These are phyloP conservation scores for Neurospora intermedia DNA, from an alignment of 495 filamentous ascomycete genomes.

Conservation along the genomic window DNA sequence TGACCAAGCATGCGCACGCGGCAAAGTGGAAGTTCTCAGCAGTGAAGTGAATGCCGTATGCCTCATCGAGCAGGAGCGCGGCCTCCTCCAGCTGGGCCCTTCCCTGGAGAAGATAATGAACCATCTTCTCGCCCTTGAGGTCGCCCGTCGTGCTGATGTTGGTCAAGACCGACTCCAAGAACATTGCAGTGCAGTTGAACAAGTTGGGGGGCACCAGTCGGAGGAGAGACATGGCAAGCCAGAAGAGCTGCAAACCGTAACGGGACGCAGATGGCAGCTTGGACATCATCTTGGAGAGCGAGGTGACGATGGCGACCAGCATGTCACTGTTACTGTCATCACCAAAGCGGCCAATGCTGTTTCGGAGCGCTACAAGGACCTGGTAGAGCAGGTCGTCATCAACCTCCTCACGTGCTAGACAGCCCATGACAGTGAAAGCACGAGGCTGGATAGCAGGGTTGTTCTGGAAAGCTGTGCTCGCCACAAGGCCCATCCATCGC, in stretches of 20 bases:
- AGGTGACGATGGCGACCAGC: slow-evolving; percentile 53
- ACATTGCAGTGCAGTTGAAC: slow-evolving; percentile 51
- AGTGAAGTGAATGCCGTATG: slow-evolving; percentile 52
- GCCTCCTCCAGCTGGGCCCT: slow-evolving; percentile 46
- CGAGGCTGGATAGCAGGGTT: slow-evolving; percentile 58
- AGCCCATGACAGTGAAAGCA: slow-evolving; percentile 60
- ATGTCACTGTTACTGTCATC: slow-evolving; percentile 52
- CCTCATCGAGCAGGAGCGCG: slow-evolving; percentile 45
- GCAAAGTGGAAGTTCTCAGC: slow-evolving; percentile 55
- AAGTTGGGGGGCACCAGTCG: slow-evolving; percentile 46
- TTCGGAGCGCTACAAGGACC: slow-evolving; percentile 52
- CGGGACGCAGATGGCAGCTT: slow-evolving; percentile 52
- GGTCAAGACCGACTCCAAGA: slow-evolving; percentile 50
- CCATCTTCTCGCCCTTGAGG: slow-evolving; percentile 46
- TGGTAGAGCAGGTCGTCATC: slow-evolving; percentile 61
- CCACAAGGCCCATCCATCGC: slow-evolving; percentile 59
- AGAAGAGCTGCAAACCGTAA: slow-evolving; percentile 58
- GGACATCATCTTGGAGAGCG: slow-evolving; percentile 57
- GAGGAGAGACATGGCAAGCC: slow-evolving; percentile 55
- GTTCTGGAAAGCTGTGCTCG: slow-evolving; percentile 59
- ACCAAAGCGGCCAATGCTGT: slow-evolving; percentile 46
- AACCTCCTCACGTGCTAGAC: slow-evolving; percentile 53
- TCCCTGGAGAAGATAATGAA: slow-evolving; percentile 45
- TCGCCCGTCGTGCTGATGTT: slow-evolving; percentile 48
- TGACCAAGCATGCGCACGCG: slow-evolving; percentile 46